Evolutionary conservation across 768 basidiomycete genomes (phyloP), one percentile per base, ranked within the genome.

Genomic region (Tulasnella sp.): DNA sequence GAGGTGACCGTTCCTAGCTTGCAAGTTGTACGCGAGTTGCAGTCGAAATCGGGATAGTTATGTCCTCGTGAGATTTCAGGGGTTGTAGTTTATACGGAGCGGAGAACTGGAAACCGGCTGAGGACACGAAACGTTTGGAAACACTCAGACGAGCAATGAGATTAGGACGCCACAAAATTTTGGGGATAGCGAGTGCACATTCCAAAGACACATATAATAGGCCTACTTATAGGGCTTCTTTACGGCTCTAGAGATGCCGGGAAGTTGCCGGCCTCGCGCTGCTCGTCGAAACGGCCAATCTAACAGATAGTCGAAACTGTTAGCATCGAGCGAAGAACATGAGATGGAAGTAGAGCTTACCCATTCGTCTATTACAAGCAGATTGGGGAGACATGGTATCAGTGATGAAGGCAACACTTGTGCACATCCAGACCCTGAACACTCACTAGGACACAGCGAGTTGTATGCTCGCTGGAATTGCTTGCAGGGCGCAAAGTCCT

Each of bases 401-500:
- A 53, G 41, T 45, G n/a, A 2, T 26, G 51, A 19, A 32, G 48
- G 24, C 24, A 41, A 42, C n/a, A 23, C 52, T 49, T 24, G 41
- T 19, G 9, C 62, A 30, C 56, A 26, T 51, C 24, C 60, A 26
- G 43, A 62, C 23, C 54, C 23, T 42, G 51, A 30, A 52, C 43
- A 84, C 92, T 72, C 67, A 97, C 96, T 97, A 64, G 96, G 96
- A 76, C 96, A 99, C 61, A 98, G 82, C 43, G 94, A 92, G 77
- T 91, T 80, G 79, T 92, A 99, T 27, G 89, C 89, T 72, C 83
- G 82, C 77, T 87, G 88, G 83, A 99, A 99, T 73, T 96, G 94
- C 77, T 92, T 92, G 85, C 96, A 98, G 1, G 96, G 93, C n/a
- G 85, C 83, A 71, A 84, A 98, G 61, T 97, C 96, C 66, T 99